Evolutionary conservation across 2,329 filamentous ascomycete species (phyloP), one percentile per base, ranked within the genome.

Genomic region (Akanthomyces lecanii): DNA sequence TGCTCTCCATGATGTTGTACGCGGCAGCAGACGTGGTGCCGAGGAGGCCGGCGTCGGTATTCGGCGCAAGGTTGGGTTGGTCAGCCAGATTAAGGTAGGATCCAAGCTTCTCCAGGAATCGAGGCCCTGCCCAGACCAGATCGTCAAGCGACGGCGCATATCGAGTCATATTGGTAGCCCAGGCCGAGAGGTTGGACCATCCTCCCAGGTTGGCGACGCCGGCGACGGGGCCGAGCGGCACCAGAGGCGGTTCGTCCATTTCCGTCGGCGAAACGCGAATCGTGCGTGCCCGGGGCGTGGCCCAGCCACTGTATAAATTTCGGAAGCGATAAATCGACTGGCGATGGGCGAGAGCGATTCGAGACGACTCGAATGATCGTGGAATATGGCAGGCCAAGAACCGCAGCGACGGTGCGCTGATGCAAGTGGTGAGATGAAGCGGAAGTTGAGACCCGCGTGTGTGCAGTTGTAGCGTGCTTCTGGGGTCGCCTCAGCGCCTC

Each of bases 41-140:
- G 67, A 54, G 42, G 69, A 67, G n/a, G 57, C 61, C 42, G 40
- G 42, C 47, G 50, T 65, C 67, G 18, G 66, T 64, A 28, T 68
- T 66, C 62, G 84, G 85, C 65, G 84, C 80, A 69, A 81, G 79
- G 69, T 89, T 85, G 58, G 88, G 76, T 61, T 82, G 79, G 68
- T 90, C 87, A 14, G 84, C 79, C 40, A 84, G 75, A 42, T 82
- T 77, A 63, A 86, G 81, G 68, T 89, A 83, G n/a, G 83, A 85
- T 57, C 88, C 85, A 44, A 89, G 80, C 72, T 85, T 88, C 74
- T 83, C 86, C 38, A 90, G 82, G 71, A 92, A 86, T 64, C 89
- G 82, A 56, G 89, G 89, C 4, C 89, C 83, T 21, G 85, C 88
- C 74, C 85, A 81, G 66, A 91, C 81, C 54, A 93, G 77, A 69